Conservation (phyloP, 352 stramenopile genomes). For the Phytophthora fragariaefolia region DNA sequence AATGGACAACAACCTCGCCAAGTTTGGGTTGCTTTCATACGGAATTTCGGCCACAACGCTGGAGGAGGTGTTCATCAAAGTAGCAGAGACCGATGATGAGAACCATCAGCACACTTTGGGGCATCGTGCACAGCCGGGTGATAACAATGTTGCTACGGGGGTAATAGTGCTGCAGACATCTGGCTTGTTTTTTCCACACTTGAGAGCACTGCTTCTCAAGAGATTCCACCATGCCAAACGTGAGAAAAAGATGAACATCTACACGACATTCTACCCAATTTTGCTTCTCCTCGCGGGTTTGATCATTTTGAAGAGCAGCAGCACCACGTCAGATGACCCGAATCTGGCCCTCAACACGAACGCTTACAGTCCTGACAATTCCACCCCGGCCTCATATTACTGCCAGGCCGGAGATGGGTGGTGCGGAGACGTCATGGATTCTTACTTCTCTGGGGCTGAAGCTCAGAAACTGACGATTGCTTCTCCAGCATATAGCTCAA, state of each 20-base stretch:
- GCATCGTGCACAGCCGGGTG: slow-evolving; percentile 35
- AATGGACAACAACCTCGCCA: slow-evolving; percentile 46
- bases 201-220: slow-evolving; percentile 31
- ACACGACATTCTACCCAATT: slow-evolving; percentile 29
- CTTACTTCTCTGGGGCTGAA: slow-evolving; percentile 32
- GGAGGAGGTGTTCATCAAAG: slow-evolving; percentile 84
- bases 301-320: slow-evolving; percentile 30
- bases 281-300: slow-evolving; percentile 33
- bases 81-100: slow-evolving; percentile 56
- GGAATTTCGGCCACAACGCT: slow-evolving; percentile 86
- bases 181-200: slow-evolving; percentile 31
- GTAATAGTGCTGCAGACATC: slow-evolving; percentile 17
- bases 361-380: slow-evolving; percentile 17
- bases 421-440: slow-evolving; percentile 27
- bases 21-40: slow-evolving; percentile 51
- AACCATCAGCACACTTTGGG: slow-evolving; percentile 54
- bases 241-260: slow-evolving; percentile 29
- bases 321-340: slow-evolving; percentile 31
- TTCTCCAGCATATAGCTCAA: slow-evolving; percentile 22
- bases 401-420: slow-evolving; percentile 30
- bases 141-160: slow-evolving; percentile 19
- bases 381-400: slow-evolving; percentile 22
- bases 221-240: slow-evolving; percentile 27
- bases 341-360: slow-evolving; percentile 29
- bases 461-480: slow-evolving; percentile 22